Conservation (phyloP, 116 monocot species). For the Zostera marina region DNA sequence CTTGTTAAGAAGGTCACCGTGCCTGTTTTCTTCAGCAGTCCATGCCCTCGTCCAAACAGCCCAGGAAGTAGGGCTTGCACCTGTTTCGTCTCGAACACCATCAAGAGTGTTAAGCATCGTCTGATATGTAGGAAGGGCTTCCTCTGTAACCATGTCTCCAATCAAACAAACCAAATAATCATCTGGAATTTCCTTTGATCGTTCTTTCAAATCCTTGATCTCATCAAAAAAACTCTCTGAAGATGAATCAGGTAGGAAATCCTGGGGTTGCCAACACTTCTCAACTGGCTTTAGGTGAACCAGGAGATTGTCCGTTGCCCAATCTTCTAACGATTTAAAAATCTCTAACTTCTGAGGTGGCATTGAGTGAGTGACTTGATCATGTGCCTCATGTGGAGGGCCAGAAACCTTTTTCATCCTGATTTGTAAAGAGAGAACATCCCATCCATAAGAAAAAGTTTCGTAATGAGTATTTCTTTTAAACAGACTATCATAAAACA, state of each 20-base stretch:
- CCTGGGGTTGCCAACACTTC: slow-evolving; percentile 23
- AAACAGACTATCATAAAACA: too few species aligned
- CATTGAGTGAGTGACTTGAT: slow-evolving; percentile 20
- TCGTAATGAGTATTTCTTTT: too few species aligned
- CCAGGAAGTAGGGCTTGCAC: slow-evolving; percentile 21
- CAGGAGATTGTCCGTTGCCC: slow-evolving; percentile 17
- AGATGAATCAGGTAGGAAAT: slow-evolving; percentile 15
- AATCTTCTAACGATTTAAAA: slow-evolving; percentile 17
- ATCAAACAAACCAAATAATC: slow-evolving; percentile 15
- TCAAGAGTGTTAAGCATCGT: slow-evolving; percentile 25
- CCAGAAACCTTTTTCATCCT: too few species aligned
- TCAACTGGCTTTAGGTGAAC: slow-evolving; percentile 14
- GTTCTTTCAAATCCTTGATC: slow-evolving; percentile 9
- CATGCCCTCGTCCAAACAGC: slow-evolving; percentile 21
- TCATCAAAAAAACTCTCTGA: slow-evolving; percentile 16
- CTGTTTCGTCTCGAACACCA: slow-evolving; percentile 23
- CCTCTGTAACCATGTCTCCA: slow-evolving; percentile 24
- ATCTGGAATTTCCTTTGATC: slow-evolving; percentile 21
- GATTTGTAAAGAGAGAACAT: too few species aligned
- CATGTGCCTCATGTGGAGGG: slow-evolving; percentile 12
- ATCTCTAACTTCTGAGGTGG: slow-evolving; percentile 18
- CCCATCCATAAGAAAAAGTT: too few species aligned
- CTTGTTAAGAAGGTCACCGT: slow-evolving; percentile 26
- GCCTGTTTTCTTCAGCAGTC: slow-evolving; percentile 25
- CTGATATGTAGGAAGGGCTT: slow-evolving; percentile 23